Evolutionary conservation across 2,329 filamentous ascomycete species (phyloP).

Genomic region (Beauveria scarabaeidicola): DNA sequence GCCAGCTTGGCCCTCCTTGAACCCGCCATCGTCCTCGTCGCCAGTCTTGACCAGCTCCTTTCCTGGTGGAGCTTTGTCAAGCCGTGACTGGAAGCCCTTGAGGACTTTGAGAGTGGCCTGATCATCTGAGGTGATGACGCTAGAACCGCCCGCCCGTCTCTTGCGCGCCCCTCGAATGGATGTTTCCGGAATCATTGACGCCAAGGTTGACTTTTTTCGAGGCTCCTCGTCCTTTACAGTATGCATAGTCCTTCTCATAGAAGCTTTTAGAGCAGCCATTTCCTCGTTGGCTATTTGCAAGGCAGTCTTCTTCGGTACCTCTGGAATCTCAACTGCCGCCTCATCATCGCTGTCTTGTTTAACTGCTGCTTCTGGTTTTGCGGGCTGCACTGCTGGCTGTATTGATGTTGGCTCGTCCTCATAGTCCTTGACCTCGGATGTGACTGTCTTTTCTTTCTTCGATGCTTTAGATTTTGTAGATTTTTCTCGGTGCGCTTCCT

Average conservation of each 20-base stretch:
- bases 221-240: slow-evolving; percentile 39
- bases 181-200: slow-evolving; percentile 65
- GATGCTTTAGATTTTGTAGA: slow-evolving; percentile 22
- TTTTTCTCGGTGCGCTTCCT: slow-evolving; percentile 21
- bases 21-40: slow-evolving; percentile 15
- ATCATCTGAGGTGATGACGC: slow-evolving; percentile 46
- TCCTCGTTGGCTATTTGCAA: slow-evolving; percentile 70
- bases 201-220: slow-evolving; percentile 58
- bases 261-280: slow-evolving; percentile 71
- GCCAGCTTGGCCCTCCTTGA: slow-evolving; percentile 15
- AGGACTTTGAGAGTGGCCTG: slow-evolving; percentile 61
- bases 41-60: slow-evolving; percentile 25
- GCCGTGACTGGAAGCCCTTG: slow-evolving; percentile 68
- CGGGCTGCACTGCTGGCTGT: neutral
- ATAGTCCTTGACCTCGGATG: slow-evolving; percentile 19
- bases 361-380: neutral
- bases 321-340: slow-evolving; percentile 12
- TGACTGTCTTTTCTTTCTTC: slow-evolving; percentile 24
- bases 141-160: slow-evolving; percentile 50
- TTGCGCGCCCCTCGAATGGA: slow-evolving; percentile 60
- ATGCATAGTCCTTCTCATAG: slow-evolving; percentile 61
- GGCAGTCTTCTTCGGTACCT: slow-evolving; percentile 36
- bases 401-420: slow-evolving; percentile 11
- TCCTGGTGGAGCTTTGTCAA: slow-evolving; percentile 47
- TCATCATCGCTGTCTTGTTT: neutral